Evolutionary conservation across 768 basidiomycete species (phyloP).

Genomic region (Pleurotus pulmonarius): DNA sequence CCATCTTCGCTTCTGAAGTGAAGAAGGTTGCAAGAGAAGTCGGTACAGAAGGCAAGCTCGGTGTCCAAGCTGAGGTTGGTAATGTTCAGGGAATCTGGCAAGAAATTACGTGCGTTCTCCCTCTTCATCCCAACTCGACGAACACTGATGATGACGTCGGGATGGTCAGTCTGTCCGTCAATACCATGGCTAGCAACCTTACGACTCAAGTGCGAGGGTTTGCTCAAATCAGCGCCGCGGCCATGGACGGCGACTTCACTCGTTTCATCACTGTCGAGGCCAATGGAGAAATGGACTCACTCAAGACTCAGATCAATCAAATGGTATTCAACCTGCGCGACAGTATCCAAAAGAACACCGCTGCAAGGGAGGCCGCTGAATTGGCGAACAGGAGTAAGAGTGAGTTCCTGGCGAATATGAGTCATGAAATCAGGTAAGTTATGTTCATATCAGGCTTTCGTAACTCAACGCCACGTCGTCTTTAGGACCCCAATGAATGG

Average conservation of each 20-base stretch:
- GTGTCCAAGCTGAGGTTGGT: conserved; percentile 95
- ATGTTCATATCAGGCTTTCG: not conserved
- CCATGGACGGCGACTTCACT: conserved; percentile 98
- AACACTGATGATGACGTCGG: not conserved
- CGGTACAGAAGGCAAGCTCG: conserved; percentile 97
- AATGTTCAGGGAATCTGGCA: conserved; percentile 98
- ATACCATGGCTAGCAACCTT: conserved; percentile 95
- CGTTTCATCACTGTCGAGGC: conserved; percentile 99
- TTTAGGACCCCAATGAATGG: conserved; percentile 99
- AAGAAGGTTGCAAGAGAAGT: conserved; percentile 97
- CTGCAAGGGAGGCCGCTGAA: conserved; percentile 95
- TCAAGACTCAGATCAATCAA: conserved; percentile 98
- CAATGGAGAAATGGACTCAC: conserved; percentile 96
- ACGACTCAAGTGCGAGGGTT: conserved; percentile 99
- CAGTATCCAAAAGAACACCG: conserved; percentile 97
- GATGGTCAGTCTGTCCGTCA: conserved; percentile 76
- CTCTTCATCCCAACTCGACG: not conserved
- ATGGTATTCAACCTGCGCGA: conserved; percentile 99
- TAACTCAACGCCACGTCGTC: not conserved
- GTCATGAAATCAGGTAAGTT: conserved; percentile 89
- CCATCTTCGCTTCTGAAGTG: conserved; percentile 58
- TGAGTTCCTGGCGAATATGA: conserved; percentile 99
- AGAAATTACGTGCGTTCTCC: conserved; percentile 82
- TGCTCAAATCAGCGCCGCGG: conserved; percentile 96
- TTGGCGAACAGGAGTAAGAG: conserved; percentile 96